Evolutionary conservation across 2,329 filamentous ascomycete genomes (phyloP), one percentile per base, ranked within the genome.

Genomic region (Plectosphaerella plurivora): DNA sequence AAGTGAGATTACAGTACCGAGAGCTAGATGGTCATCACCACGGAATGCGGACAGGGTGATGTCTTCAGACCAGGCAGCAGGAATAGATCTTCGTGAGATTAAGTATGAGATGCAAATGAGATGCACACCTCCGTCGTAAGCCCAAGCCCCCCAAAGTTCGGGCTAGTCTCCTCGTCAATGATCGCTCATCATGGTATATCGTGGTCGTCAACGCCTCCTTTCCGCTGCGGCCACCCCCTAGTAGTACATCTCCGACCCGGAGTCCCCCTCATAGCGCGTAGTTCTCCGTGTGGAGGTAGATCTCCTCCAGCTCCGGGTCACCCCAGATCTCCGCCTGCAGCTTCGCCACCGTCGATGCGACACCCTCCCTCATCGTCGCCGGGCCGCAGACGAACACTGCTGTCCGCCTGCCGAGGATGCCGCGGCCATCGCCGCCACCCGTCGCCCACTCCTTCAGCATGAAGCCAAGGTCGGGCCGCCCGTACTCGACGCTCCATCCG

Each of bases 321-420:
- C 81, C 84, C 87, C 90, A 91, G 48, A 97, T 91, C 68, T 87
- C 83, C 24, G 82, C 82, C 76, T 97, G 93, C 62, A 97, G 72
- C 53, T 81, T 75, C 3, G 93, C 93, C 22, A 96, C 90, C 0
- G 89, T 88, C 59, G 84, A 89, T n/a, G 89, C 86, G 15, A 97
- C 92, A 59, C 91, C 91, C 12, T 92, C 84, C 57, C 93, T 77
- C 91, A 97, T 95, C 53, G 83, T 78, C 2, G 90, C 84, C 16
- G 93, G 93, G 0, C 93, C 93, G 64, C 93, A 97, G 14, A 97
- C 92, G 67, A 95, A 96, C 6, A 97, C 89, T 59, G 91, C 93
- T 3, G 90, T 91, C 53, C 91, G 76, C 45, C 88, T 78, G 2
- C 93, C 92, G 53, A 95, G 87, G 52, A 87, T 84, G 1, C 84